Conservation (phyloP, 2,329 filamentous ascomycete species). For the Neonectria hederae region DNA sequence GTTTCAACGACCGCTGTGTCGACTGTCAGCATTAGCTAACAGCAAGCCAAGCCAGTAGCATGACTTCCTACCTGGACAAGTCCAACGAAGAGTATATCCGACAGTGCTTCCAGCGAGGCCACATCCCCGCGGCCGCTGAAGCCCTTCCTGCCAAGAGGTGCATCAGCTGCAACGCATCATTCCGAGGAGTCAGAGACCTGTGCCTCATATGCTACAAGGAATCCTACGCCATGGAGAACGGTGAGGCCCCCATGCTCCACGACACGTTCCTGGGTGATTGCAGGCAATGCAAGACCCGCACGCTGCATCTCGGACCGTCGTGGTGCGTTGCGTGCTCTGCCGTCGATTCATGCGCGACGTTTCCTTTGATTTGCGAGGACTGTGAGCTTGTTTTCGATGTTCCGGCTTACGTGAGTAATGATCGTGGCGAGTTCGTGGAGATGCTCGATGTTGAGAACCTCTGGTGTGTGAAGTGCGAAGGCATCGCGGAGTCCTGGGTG, state of each 20-base stretch:
- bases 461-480: constrained; percentile 33
- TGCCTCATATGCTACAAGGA: constrained; percentile 22
- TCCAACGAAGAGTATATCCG: background rate
- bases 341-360: background rate
- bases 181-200: background rate
- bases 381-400: constrained; percentile 17
- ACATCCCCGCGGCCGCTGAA: background rate
- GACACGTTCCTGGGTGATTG: constrained; percentile 24
- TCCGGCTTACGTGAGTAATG: constrained; percentile 21
- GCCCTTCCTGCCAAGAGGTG: background rate
- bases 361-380: constrained; percentile 25
- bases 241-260: background rate
- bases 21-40: background rate
- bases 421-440: constrained; percentile 25
- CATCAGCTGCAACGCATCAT: constrained; percentile 2
- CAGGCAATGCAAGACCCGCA: constrained; percentile 3
- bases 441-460: constrained; percentile 28
- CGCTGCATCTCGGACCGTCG: constrained; percentile 31
- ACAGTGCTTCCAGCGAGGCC: background rate
- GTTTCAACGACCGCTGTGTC: background rate
- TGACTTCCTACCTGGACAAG: too few relatives aligned
- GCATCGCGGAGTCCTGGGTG: constrained; percentile 22
- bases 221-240: background rate
- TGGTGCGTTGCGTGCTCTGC: constrained; percentile 34
- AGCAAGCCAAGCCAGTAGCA: too few relatives aligned